phyloP scores from a whole-genome alignment of 2,329 filamentous ascomycete genomes.

The Pseudocercospora vitis region DNA sequence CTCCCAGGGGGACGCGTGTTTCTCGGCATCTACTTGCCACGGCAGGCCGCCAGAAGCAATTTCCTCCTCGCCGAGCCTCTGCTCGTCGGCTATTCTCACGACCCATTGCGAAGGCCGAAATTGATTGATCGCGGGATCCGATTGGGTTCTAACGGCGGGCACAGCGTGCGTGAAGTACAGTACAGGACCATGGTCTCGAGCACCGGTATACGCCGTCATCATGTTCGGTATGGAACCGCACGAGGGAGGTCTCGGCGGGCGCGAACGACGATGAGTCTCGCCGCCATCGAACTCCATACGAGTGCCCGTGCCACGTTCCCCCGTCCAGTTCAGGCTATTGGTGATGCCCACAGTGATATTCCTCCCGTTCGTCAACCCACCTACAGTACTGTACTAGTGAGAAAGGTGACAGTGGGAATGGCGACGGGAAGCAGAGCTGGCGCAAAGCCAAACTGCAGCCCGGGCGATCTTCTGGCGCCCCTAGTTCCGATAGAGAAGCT shows the following conservation, averaged over 20 bases:
- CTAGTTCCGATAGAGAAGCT: constrained; percentile 15
- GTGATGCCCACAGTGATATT: no score
- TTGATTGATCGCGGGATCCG: background rate
- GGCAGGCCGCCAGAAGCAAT: background rate
- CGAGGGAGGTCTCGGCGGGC: background rate
- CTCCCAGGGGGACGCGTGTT: background rate
- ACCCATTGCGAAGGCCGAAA: background rate
- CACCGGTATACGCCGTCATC: background rate
- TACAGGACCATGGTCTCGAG: background rate
- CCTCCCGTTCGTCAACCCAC: no score
- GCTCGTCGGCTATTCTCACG: background rate
- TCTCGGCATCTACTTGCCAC: background rate
- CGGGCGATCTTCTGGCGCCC: background rate
- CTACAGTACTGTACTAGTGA: no score
- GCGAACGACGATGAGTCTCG: background rate
- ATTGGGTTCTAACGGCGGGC: background rate
- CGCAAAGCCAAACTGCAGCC: background rate
- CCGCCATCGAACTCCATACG: no score
- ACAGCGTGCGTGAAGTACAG: background rate
- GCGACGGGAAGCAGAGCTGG: background rate
- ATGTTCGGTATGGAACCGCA: background rate
- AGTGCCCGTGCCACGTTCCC: no score
- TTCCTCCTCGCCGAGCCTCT: no score
- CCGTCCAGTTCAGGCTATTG: no score
- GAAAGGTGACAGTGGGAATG: no score